Percentiles rank a stretch among this genome's conserved stretches.
phyloP scores from a whole-genome alignment of 768 basidiomycete species.

The Hypholoma fasciculare region DNA sequence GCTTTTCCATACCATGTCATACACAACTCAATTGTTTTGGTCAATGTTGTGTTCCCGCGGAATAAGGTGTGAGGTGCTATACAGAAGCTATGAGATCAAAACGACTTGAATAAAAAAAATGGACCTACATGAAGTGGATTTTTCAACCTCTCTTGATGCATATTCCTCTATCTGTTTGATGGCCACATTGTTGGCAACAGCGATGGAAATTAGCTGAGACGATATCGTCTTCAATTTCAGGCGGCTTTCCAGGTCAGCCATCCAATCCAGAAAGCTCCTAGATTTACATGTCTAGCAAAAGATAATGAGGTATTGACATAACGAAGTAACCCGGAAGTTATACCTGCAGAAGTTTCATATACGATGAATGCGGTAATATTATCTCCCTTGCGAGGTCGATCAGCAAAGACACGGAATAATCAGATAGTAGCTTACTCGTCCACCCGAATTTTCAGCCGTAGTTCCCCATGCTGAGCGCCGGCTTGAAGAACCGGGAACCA shows the following conservation, averaged over 20 bases:
- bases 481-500: slow-evolving; percentile 77
- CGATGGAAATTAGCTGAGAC: slow-evolving; percentile 64
- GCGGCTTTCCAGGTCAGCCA: slow-evolving; percentile 67
- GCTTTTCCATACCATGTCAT: slow-evolving; percentile 82
- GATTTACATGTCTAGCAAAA: slow-evolving; percentile 47
- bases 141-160: slow-evolving; percentile 70
- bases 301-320: not conserved
- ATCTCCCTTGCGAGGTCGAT: slow-evolving; percentile 57
- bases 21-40: slow-evolving; percentile 75
- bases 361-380: slow-evolving; percentile 68
- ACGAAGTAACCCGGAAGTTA: slow-evolving; percentile 14
- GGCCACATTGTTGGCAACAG: slow-evolving; percentile 64
- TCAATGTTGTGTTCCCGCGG: slow-evolving; percentile 65
- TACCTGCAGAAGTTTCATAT: slow-evolving; percentile 61
- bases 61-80: slow-evolving; percentile 78
- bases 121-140: slow-evolving; percentile 60
- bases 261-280: slow-evolving; percentile 74
- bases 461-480: slow-evolving; percentile 68
- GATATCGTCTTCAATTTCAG: slow-evolving; percentile 66
- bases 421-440: slow-evolving; percentile 56
- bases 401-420: not conserved
- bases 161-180: slow-evolving; percentile 71
- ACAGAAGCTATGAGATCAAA: not conserved
- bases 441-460: slow-evolving; percentile 70
- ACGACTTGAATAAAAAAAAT: not conserved